phyloP scores from a whole-genome alignment of 805 yeast species.

The Candida succiphila region DNA sequence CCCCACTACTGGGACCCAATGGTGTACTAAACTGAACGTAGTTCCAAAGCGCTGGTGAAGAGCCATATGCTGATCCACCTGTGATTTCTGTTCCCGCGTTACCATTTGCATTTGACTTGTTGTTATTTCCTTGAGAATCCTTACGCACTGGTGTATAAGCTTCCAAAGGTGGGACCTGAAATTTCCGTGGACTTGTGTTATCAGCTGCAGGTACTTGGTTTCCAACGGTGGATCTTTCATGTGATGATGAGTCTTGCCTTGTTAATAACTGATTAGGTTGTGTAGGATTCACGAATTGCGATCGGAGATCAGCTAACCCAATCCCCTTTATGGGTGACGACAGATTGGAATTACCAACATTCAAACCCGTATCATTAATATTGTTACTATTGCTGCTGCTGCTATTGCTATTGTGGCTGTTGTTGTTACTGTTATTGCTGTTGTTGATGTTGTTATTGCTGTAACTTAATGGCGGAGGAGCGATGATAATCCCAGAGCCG shows the following conservation, averaged over 20 bases:
- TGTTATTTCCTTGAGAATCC: neutral
- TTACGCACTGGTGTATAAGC: conserved; percentile 54
- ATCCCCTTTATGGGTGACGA: conserved; percentile 13
- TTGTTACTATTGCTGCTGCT: conserved; percentile 5
- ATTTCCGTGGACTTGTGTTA: conserved; percentile 25
- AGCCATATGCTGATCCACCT: conserved; percentile 24
- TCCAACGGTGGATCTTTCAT: conserved; percentile 7
- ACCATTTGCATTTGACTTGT: neutral
- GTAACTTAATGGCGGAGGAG: too few relatives aligned
- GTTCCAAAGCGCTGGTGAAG: conserved; percentile 92
- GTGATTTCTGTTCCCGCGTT: neutral
- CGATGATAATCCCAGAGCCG: too few relatives aligned
- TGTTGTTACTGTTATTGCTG: conserved; percentile 9
- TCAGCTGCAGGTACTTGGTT: neutral
- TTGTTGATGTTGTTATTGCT: conserved; percentile 12
- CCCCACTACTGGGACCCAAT: conserved; percentile 11
- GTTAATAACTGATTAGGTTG: conserved; percentile 3
- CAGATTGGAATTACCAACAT: conserved; percentile 5
- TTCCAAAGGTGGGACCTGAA: conserved; percentile 38
- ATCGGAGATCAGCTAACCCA: conserved; percentile 7
- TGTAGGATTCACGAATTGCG: conserved; percentile 3
- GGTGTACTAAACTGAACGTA: conserved; percentile 63
- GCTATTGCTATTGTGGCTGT: conserved; percentile 9
- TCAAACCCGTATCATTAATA: conserved; percentile 1
- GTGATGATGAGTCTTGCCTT: conserved; percentile 5